Evolutionary conservation across 169 alveolate genomes (phyloP).

Genomic region (Cryptosporidium sp.): DNA sequence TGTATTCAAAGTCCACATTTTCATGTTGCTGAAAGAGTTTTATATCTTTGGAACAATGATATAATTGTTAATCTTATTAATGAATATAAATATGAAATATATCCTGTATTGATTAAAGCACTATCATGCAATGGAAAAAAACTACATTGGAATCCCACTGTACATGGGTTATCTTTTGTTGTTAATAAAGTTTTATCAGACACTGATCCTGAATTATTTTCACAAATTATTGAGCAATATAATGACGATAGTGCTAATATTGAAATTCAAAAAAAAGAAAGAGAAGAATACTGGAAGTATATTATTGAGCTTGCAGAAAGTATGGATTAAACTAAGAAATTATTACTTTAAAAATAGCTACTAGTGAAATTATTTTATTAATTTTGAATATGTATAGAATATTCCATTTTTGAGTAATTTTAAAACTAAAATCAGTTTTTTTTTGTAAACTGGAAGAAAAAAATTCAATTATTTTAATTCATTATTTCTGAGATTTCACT

Average conservation of each 20-base stretch:
- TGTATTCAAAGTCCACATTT: slow-evolving; percentile 84
- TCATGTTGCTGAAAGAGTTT: slow-evolving; percentile 92
- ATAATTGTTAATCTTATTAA: slow-evolving; percentile 87
- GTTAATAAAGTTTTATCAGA: slow-evolving; percentile 80
- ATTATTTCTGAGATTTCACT: slow-evolving; percentile 13
- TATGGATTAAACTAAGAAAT: slow-evolving; percentile 6
- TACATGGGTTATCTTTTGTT: slow-evolving; percentile 79
- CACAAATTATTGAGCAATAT: slow-evolving; percentile 51
- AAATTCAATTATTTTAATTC: background rate
- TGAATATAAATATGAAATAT: slow-evolving; percentile 82
- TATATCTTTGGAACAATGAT: slow-evolving; percentile 92
- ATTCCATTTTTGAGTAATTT: background rate
- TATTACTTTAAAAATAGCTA: background rate
- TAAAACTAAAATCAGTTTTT: background rate
- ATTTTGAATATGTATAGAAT: background rate
- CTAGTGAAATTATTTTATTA: background rate
- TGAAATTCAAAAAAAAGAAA: slow-evolving; percentile 48
- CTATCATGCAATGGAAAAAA: slow-evolving; percentile 76
- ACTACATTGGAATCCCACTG: slow-evolving; percentile 84
- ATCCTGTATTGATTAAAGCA: slow-evolving; percentile 82
- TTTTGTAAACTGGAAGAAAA: background rate
- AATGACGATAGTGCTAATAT: slow-evolving; percentile 29
- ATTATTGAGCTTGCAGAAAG: slow-evolving; percentile 71
- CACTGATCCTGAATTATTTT: slow-evolving; percentile 79
- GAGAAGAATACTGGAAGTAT: slow-evolving; percentile 71